Base-by-base conservation (phyloP, 192 early-diverging fungal genomes). In the Coemansia reversa region DNA sequence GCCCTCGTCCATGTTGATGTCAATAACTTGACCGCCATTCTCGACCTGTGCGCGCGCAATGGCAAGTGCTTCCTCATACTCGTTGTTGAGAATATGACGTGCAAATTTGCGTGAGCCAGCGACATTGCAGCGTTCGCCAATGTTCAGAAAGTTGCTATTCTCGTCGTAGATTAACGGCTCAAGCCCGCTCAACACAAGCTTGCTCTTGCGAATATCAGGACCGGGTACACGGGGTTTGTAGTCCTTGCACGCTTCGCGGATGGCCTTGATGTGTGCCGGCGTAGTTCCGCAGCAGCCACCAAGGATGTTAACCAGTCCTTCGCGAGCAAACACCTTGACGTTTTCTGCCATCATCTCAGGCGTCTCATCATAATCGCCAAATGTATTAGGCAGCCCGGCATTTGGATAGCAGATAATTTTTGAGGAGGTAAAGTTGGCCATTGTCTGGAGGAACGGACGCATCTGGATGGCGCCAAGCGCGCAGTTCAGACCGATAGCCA, bases 241-340 rank as follows among this genome's bases (percentile, higher is more conserved):
- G 57, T 86, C 73, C 64, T 87, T 86, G 81, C 88, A 89, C 20
- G 85, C 86, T 28, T 98, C 89, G 66, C 86, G 85, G 20, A 92
- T 84, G 47, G 91, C 92, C 63, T 89, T 88, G 65, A 98, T 96
- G 70, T 98, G 96, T 19, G 83, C 91, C 0, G 96, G 96, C 6
- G 96, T 98, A 19, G 94, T 94, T 70, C 96, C 96, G 65, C 96
- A 98, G 85, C 96, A 98, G 42, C 96, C 96, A 56, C 96, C 96
- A 23, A 98, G 79, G 83, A 98, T 95, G 70, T 94, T 96, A 47
- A 98, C 83, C 23, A 98, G 82, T n/a, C 94, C 94, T 29, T 94
- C 91, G 55, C 87, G 84, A 20, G 96, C 96, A 85, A 98, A 98
- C 7, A 84, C 87, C 50, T 84, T 83, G 42, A 98, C 90, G 55